Percentiles rank a stretch among this genome's conserved stretches.
Conservation (phyloP, 306 rosid species). For the Fragaria vesca region DNA sequence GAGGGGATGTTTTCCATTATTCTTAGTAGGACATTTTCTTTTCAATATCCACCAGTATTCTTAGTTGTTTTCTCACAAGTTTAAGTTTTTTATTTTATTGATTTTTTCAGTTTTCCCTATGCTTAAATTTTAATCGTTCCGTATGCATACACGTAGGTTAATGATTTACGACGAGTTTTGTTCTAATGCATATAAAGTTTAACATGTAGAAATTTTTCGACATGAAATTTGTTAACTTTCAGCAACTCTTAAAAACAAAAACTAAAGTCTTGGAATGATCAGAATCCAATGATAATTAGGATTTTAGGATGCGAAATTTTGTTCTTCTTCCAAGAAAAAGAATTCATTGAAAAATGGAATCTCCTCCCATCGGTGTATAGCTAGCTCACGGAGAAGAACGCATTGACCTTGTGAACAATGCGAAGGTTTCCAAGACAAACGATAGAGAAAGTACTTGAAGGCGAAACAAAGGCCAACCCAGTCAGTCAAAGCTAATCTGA, state of each 20-base stretch:
- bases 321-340: not conserved
- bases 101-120: no score
- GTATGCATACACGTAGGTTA: no score
- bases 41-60: no score
- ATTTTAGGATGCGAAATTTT: not conserved
- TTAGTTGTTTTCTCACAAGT: no score
- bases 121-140: no score
- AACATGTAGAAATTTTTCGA: no score
- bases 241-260: not conserved
- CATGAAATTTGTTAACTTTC: not conserved
- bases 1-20: no score
- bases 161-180: no score
- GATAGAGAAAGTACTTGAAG: not conserved
- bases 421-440: not conserved
- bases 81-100: no score
- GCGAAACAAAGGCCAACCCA: not conserved
- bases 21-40: no score
- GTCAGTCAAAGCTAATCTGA: not conserved
- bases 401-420: conserved; percentile 1
- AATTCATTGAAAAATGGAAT: not conserved
- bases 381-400: not conserved
- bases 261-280: not conserved
- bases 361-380: not conserved
- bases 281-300: conserved; percentile 9
- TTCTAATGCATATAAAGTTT: no score